Evolutionary conservation across 352 stramenopile species (phyloP), one percentile per base, ranked within the genome.

Genomic region (Pythium biforme): DNA sequence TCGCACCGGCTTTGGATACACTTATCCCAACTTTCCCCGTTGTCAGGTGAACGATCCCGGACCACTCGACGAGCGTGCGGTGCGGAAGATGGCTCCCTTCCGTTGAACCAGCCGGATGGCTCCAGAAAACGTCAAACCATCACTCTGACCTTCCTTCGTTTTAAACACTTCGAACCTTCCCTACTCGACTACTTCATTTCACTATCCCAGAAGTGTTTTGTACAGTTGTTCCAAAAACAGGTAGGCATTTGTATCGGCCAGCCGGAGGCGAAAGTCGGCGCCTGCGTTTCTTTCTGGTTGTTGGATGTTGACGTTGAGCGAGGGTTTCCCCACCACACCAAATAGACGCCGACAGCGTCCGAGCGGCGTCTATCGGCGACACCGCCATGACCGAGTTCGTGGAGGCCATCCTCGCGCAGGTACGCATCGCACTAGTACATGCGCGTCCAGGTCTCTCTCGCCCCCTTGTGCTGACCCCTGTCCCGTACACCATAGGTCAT

Each of bases 361-460:
- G n/a, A 19, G 47, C 48, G 37, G 1, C 22, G 46, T 22, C 22
- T 9, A 20, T 26, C 43, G 43, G 7, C 31, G n/a, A 6, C 19
- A n/a, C n/a, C 26, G 51, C n/a, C 54, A 93, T 93, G 84, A 72
- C 82, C 48, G 82, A 93, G 69, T 89, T 93, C 51, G 79, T 91
- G 27, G 84, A 93, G 70, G 86, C 86, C 71, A 91, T 93, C 53
- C 77, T 93, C 54, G 84, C 84, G 34, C 84, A 93, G 78, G 84
- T 92, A 49, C 47, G 39, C 52, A n/a, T n/a, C n/a, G n/a, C 23
- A 60, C 8, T 43, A 15, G 40, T 14, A 9, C 20, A 27, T 1
- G 39, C 10, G 40, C n/a, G n/a, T n/a, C n/a, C n/a, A n/a, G n/a
- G n/a, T n/a, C n/a, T n/a, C n/a, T 4, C 23, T 3, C 12, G 25